A percentile compares a stretch with the other conserved stretches of the same genome.
Conservation (phyloP, 176 grass and related monocot genomes). For the Cenchrus americanus region DNA sequence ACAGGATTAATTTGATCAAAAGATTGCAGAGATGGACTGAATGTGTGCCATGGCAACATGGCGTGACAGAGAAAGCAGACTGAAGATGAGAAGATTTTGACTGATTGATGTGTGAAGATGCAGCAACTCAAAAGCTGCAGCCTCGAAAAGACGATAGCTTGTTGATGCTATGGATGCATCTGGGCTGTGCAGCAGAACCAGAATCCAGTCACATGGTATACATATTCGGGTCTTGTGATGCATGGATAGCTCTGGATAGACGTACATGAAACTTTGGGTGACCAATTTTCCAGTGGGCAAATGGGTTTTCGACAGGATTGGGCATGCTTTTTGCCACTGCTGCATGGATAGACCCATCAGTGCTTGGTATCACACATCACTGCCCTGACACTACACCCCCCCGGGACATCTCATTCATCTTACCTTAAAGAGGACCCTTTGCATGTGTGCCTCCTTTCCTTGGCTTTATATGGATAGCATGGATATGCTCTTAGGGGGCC, state of each 20-base stretch:
- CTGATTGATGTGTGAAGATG: conserved; percentile 51
- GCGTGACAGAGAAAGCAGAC: conserved; percentile 21
- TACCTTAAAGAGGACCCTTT: conserved; percentile 63
- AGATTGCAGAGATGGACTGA: conserved; percentile 23
- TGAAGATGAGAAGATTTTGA: conserved; percentile 42
- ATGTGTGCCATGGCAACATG: conserved; percentile 15
- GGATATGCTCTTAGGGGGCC: conserved; percentile 43
- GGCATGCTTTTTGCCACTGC: conserved; percentile 58
- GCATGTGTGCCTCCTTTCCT: conserved; percentile 56
- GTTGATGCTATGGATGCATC: conserved; percentile 38
- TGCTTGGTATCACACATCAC: conserved; percentile 44
- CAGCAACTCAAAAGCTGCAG: conserved; percentile 53
- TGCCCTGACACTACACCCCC: conserved; percentile 52
- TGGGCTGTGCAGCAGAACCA: conserved; percentile 35
- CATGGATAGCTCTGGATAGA: conserved; percentile 43
- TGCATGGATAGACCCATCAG: conserved; percentile 72
- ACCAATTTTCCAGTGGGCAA: conserved; percentile 50
- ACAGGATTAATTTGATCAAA: conserved; percentile 17
- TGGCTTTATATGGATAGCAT: conserved; percentile 70
- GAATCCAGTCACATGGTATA: conserved; percentile 47
- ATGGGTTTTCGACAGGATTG: conserved; percentile 54
- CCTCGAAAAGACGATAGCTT: conserved; percentile 36
- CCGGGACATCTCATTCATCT: conserved; percentile 59
- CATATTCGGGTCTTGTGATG: conserved; percentile 52
- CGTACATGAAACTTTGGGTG: conserved; percentile 40